Conservation (phyloP, 202 grass and related monocot genomes). For the Dendrocalamus latiflorus region DNA sequence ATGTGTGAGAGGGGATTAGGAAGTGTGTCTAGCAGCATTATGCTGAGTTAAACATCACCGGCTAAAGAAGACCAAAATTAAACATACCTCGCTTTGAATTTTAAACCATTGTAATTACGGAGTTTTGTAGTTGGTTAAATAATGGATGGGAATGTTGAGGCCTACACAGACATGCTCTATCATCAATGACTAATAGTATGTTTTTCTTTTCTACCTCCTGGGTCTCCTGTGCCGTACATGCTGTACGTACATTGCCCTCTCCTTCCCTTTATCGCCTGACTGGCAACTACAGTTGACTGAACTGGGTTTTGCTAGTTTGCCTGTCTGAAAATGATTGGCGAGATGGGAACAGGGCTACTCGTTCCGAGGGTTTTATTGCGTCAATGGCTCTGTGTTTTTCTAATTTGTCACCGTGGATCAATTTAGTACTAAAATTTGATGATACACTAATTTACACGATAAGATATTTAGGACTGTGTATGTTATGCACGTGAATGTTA, state of each 20-base stretch:
- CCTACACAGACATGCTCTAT: not conserved
- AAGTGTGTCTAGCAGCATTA: too few species aligned
- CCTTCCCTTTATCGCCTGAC: not conserved
- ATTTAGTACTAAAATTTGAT: not conserved
- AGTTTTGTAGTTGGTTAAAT: not conserved
- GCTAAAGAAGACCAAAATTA: not conserved
- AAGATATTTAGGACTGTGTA: too few species aligned
- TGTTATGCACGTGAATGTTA: too few species aligned
- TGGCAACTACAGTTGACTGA: conserved; percentile 38
- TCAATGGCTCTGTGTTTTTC: not conserved
- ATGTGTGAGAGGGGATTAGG: too few species aligned
- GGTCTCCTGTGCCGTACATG: not conserved
- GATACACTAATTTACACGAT: too few species aligned
- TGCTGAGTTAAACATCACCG: too few species aligned
- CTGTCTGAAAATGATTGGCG: too few species aligned
- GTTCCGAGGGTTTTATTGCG: not conserved
- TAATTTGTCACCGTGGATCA: too few species aligned
- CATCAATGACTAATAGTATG: not conserved
- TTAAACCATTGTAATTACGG: not conserved
- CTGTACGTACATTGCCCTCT: not conserved
- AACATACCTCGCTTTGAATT: not conserved
- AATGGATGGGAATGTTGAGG: conserved; percentile 25
- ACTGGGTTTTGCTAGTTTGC: not conserved
- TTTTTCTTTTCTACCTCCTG: not conserved
- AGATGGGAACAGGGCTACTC: not conserved